These are phyloP conservation scores for Quercus phellos DNA, from an alignment of 331 rosid species.

Conservation along the genomic window DNA sequence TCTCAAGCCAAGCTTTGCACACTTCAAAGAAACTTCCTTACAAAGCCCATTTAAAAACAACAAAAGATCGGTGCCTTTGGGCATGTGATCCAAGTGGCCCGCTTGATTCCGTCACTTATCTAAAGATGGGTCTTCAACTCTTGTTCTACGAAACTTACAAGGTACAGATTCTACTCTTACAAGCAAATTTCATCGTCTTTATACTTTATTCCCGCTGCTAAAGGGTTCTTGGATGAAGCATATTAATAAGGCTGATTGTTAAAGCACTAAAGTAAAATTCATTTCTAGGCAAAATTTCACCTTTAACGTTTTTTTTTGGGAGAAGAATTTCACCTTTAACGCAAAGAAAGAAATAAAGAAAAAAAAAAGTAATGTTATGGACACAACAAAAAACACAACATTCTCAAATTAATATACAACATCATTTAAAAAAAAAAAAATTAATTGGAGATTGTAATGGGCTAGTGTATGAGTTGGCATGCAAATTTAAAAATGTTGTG, in stretches of 20 bases:
- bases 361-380: too few species aligned
- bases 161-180: slow-evolving; percentile 13
- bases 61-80: slow-evolving; percentile 10
- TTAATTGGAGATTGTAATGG: too few species aligned
- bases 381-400: too few species aligned
- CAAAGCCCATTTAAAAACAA: slow-evolving; percentile 18
- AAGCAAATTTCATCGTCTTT: slow-evolving; percentile 7
- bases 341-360: too few species aligned
- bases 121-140: neutral
- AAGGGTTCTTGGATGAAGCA: neutral
- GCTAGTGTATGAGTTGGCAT: too few species aligned
- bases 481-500: too few species aligned
- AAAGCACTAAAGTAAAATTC: neutral
- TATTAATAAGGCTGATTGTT: neutral
- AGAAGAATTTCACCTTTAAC: too few species aligned
- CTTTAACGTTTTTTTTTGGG: too few species aligned
- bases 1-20: neutral
- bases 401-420: too few species aligned
- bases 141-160: slow-evolving; percentile 26
- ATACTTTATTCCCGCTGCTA: slow-evolving; percentile 17
- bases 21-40: slow-evolving; percentile 29
- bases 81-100: slow-evolving; percentile 12
- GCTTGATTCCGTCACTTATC: neutral
- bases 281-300: too few species aligned
- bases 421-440: too few species aligned